A percentile compares a stretch with the other conserved stretches of the same genome.
phyloP scores from a whole-genome alignment of 164 flowering plant species.

The Sedum album region DNA sequence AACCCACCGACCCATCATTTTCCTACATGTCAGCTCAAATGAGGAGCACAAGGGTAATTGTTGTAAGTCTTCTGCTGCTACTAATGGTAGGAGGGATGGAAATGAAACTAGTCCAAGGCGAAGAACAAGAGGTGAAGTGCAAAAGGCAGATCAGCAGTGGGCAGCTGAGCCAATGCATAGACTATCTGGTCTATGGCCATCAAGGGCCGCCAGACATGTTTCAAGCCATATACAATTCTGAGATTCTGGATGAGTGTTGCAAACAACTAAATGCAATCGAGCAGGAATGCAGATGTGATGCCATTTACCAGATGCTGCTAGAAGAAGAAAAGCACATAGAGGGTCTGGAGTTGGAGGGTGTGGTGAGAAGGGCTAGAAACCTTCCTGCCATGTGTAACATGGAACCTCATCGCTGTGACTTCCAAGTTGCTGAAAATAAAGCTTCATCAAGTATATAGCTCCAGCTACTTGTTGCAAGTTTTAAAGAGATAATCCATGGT shows the following conservation, averaged over 20 bases:
- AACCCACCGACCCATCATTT: background rate
- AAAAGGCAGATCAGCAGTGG: background rate
- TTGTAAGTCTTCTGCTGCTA: background rate
- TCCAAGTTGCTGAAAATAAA: background rate
- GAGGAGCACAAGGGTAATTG: background rate
- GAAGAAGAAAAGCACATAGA: background rate
- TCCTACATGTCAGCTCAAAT: background rate
- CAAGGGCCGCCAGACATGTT: background rate
- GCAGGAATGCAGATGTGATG: background rate
- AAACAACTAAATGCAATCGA: background rate
- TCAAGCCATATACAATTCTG: background rate
- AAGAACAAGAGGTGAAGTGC: background rate
- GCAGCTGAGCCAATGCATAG: slow-evolving; percentile 2
- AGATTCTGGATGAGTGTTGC: slow-evolving; percentile 4
- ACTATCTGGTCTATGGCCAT: slow-evolving; percentile 7
- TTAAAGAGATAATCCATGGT: too few relatives aligned
- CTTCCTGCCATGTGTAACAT: slow-evolving; percentile 10
- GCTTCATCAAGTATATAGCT: background rate
- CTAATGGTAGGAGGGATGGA: background rate
- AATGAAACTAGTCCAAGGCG: background rate
- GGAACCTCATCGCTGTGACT: slow-evolving; percentile 11
- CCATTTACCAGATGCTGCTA: slow-evolving; percentile 7
- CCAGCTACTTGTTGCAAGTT: background rate
- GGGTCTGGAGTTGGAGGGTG: background rate
- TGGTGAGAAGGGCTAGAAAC: slow-evolving; percentile 9